Evolutionary conservation across 257 asterid genomes (phyloP).

Genomic region (Cordia subcordata): DNA sequence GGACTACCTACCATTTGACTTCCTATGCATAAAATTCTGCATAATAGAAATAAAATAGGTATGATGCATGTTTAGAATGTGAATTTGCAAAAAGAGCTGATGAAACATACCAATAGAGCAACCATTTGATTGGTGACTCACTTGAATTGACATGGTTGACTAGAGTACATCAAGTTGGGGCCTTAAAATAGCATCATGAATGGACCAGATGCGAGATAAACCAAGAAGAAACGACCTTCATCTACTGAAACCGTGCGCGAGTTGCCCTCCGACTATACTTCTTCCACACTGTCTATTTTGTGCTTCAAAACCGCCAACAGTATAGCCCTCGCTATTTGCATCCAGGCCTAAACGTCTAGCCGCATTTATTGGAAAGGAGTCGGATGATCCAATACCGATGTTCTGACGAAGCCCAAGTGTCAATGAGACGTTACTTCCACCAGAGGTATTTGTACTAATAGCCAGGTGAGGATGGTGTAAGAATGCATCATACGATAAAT

Average conservation of each 20-base stretch:
- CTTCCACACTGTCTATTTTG: constrained; percentile 61
- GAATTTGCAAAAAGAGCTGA: too few species aligned
- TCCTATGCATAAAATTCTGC: too few species aligned
- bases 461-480: constrained; percentile 29
- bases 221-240: neutral
- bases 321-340: constrained; percentile 43
- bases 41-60: too few species aligned
- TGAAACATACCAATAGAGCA: too few species aligned
- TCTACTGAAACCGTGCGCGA: constrained; percentile 53
- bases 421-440: constrained; percentile 52
- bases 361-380: constrained; percentile 60
- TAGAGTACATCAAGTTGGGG: neutral
- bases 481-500: constrained; percentile 35
- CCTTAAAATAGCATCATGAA: neutral
- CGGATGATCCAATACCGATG: constrained; percentile 48
- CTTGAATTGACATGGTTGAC: neutral
- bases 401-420: constrained; percentile 88
- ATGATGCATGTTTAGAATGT: too few species aligned
- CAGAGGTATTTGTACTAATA: constrained; percentile 26
- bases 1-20: too few species aligned
- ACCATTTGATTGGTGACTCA: too few species aligned
- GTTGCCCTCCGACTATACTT: constrained; percentile 51
- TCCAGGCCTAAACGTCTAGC: constrained; percentile 89
- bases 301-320: constrained; percentile 45
- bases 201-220: too few species aligned